Evolutionary conservation across 1,284 basidiomycete species (phyloP).

Genomic region (Malassezia brasiliensis): DNA sequence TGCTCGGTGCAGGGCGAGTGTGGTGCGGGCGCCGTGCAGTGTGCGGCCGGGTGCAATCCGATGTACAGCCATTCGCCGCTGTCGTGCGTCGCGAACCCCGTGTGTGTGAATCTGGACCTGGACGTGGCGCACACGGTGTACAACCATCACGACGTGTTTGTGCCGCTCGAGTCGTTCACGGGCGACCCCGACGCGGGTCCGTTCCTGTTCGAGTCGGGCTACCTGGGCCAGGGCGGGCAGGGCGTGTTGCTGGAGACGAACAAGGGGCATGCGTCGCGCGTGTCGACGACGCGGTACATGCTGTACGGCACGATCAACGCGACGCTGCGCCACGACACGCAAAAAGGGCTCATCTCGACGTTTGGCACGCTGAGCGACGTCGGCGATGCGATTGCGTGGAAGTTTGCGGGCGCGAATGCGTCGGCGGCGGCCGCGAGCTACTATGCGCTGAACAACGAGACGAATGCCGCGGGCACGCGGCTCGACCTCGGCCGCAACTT

Average conservation of each 20-base stretch:
- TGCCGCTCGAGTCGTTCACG: conserved; percentile 34
- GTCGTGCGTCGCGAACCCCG: conserved; percentile 35
- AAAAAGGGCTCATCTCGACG: conserved; percentile 31
- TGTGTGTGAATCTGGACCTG: conserved; percentile 28
- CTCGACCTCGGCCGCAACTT: conserved; percentile 2
- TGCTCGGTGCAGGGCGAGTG: conserved; percentile 32
- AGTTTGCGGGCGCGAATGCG: conserved; percentile 24
- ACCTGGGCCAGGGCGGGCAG: conserved; percentile 29
- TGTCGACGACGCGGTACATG: conserved; percentile 39
- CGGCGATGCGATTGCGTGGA: conserved; percentile 37
- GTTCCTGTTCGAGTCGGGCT: conserved; percentile 39
- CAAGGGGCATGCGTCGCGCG: conserved; percentile 24
- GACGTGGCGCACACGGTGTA: conserved; percentile 23
- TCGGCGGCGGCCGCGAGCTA: conserved; percentile 26
- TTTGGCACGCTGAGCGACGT: conserved; percentile 33
- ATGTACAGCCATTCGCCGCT: conserved; percentile 24
- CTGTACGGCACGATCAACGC: conserved; percentile 36
- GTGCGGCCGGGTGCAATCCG: conserved; percentile 39
- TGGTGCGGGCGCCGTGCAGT: conserved; percentile 33
- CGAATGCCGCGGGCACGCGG: conserved; percentile 7
- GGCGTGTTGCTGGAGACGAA: conserved; percentile 36
- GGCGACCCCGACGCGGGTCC: conserved; percentile 24
- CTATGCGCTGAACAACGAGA: conserved; percentile 20
- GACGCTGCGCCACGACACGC: conserved; percentile 28
- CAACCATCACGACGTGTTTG: conserved; percentile 29